A percentile compares a stretch with the other conserved stretches of the same genome.
Conservation (phyloP, 1,284 basidiomycete genomes). For the Amylostereum areolatum region DNA sequence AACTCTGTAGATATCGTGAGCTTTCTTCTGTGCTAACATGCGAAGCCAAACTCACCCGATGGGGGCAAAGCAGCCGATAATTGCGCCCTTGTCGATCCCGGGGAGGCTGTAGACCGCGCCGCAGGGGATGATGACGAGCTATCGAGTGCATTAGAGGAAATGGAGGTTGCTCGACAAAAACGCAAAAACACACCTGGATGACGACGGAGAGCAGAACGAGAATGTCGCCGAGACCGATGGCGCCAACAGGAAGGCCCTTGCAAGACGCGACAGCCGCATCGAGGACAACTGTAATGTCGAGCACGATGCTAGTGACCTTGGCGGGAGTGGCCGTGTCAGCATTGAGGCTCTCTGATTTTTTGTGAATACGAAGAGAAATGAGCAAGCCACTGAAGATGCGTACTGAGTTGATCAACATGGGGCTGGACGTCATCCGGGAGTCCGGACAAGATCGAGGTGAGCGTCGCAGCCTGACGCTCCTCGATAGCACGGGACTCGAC, state of each 20-base stretch:
- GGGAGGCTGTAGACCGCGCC: neutral
- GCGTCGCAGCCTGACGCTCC: neutral
- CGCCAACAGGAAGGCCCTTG: neutral
- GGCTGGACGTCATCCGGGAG: neutral
- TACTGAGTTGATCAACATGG: neutral
- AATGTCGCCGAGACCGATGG: neutral
- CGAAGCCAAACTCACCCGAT: neutral
- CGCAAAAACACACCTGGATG: neutral
- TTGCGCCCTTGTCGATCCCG: neutral
- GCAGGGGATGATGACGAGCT: neutral
- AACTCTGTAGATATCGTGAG: neutral
- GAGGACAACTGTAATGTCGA: neutral
- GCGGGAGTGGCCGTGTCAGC: neutral
- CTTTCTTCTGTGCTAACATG: neutral
- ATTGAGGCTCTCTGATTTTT: neutral
- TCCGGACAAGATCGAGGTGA: neutral
- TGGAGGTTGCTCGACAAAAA: neutral
- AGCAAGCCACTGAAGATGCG: neutral
- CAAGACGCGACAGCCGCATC: neutral
- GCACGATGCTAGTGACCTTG: neutral
- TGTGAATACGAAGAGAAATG: neutral
- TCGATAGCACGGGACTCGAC: neutral
- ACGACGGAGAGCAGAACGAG: neutral
- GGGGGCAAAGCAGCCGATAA: neutral
- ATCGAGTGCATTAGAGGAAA: neutral